Percentiles rank a stretch among this genome's conserved stretches.
phyloP scores from a whole-genome alignment of 1,284 basidiomycete genomes.

The Melampsora americana region DNA sequence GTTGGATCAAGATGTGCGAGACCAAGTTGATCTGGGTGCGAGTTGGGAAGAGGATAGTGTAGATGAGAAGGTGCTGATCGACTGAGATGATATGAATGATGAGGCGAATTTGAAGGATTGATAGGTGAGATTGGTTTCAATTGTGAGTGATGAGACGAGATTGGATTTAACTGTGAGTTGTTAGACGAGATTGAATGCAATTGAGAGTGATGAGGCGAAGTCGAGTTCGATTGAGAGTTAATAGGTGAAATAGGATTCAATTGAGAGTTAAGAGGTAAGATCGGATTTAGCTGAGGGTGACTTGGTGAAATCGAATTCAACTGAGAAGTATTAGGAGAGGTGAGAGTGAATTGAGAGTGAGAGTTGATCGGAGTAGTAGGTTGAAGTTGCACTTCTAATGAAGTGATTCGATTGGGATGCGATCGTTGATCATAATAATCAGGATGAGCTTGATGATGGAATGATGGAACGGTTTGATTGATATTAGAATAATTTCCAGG shows the following conservation, averaged over 20 bases:
- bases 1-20: neutral
- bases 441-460: conserved; percentile 1
- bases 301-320: conserved; percentile 1
- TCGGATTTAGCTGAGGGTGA: no score
- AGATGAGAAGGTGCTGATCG: conserved; percentile 16
- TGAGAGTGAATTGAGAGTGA: neutral
- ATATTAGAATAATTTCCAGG: neutral
- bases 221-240: neutral
- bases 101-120: neutral
- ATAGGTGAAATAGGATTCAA: conserved; percentile 3
- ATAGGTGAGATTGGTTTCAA: neutral
- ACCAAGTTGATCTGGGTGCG: neutral
- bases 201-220: neutral
- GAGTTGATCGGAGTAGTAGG: neutral
- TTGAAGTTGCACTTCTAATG: neutral
- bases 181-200: no score
- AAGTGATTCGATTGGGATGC: neutral
- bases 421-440: neutral
- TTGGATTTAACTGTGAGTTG: no score
- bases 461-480: neutral
- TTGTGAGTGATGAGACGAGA: neutral
- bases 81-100: conserved; percentile 11
- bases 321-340: neutral
- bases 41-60: neutral
- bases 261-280: no score